Conservation (phyloP, 495 filamentous ascomycete genomes). For the Hyaloscypha finlandica region DNA sequence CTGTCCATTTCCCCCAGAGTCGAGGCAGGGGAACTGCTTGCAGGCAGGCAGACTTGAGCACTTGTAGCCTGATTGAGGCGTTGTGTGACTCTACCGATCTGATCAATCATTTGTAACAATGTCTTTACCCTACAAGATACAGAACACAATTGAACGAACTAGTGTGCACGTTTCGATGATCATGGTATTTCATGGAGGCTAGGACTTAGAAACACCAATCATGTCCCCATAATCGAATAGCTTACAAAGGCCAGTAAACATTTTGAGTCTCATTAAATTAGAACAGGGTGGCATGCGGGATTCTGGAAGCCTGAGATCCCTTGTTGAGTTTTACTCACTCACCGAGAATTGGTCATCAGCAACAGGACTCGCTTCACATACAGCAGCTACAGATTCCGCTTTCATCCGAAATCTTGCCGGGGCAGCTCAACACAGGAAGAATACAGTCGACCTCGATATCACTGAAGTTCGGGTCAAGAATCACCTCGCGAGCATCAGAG, state of each 20-base stretch:
- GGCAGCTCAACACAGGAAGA: too few relatives aligned
- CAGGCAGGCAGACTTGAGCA: not conserved
- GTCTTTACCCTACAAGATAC: not conserved
- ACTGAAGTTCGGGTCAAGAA: not conserved
- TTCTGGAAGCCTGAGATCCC: too few relatives aligned
- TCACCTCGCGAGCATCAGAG: not conserved
- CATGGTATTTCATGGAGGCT: not conserved
- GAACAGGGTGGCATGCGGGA: too few relatives aligned
- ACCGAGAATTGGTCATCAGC: not conserved
- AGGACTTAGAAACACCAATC: not conserved
- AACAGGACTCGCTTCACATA: not conserved
- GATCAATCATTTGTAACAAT: slow-evolving; percentile 3
- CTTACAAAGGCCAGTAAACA: too few relatives aligned
- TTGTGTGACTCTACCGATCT: slow-evolving; percentile 2
- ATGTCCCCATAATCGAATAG: not conserved
- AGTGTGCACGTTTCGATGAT: not conserved
- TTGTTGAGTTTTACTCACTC: not conserved
- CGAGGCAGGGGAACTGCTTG: not conserved
- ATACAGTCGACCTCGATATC: not conserved
- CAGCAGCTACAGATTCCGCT: not conserved
- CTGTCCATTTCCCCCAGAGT: not conserved
- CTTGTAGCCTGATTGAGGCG: not conserved
- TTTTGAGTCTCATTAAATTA: too few relatives aligned
- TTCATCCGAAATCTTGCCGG: not conserved
- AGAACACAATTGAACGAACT: not conserved